Evolutionary conservation across 2,329 filamentous ascomycete genomes (phyloP), one percentile per base, ranked within the genome.

Genomic region (Colletotrichum salicis): DNA sequence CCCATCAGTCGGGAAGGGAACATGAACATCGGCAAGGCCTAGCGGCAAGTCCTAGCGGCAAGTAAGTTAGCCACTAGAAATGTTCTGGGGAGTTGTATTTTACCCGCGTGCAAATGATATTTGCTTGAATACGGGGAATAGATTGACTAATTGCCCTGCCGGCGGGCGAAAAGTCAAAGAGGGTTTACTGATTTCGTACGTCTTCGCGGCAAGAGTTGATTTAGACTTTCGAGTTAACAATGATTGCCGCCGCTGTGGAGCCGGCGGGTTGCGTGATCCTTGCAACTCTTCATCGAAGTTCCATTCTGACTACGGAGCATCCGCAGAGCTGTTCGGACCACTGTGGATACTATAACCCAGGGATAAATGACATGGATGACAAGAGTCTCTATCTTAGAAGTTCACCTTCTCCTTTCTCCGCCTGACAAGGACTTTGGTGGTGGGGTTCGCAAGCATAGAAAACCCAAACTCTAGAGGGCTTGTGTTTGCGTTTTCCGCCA

Each of bases 361-460:
- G 35, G 35, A 41, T 45, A 45, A 19, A 45, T 45, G 6, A 45
- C 19, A n/a, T 45, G 19, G 41, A n/a, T 45, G 41, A 15, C 13
- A 45, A 45, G 8, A 19, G 19, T n/a, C 19, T 45, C 41, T n/a
- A 10, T 45, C 35, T 45, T 24, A 68, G 35, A 68, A 63, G 35
- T 55, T n/a, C 29, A 70, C 24, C 54, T 54, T 33, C 51, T 70
- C 56, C 51, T 62, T 70, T 13, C 67, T 54, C 2, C 67, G 56
- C 10, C 63, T 52, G 7, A 70, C 37, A 11, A 67, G 33, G 5
- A 70, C 62, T 22, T 52, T 70, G 3, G 48, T 58, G 6, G 56
- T 61, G 5, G 67, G 67, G 29, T 65, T 66, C n/a, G 67, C 63
- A 15, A 66, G 51, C 63, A 70, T 67, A 15, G 67, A 66, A 37